These are phyloP conservation scores for Wakefieldia striispora DNA, from an alignment of 768 basidiomycete species.

Conservation along the genomic window DNA sequence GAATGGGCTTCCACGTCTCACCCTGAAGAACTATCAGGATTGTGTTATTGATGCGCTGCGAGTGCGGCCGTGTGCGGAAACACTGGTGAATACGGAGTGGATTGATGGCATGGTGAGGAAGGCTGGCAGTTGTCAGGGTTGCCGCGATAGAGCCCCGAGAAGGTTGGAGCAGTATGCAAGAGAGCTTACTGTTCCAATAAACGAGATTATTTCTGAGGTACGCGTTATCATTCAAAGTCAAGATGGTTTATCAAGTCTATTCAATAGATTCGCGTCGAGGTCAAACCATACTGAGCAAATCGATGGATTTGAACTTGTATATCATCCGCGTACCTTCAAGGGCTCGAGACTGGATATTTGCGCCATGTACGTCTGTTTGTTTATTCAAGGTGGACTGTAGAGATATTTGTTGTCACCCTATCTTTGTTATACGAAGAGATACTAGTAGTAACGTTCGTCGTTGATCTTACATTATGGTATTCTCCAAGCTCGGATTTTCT, in stretches of 20 bases:
- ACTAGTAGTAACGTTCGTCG: too few relatives aligned
- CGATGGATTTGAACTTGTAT: constrained; percentile 13
- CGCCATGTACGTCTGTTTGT: constrained; percentile 6
- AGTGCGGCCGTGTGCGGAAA: constrained; percentile 32
- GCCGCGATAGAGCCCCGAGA: constrained; percentile 30
- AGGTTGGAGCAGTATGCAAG: constrained; percentile 30
- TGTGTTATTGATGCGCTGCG: constrained; percentile 33
- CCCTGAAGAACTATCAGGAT: constrained; percentile 32
- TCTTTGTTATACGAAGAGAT: too few relatives aligned
- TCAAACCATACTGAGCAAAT: constrained; percentile 28
- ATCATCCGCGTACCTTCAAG: background rate
- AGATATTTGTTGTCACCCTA: too few relatives aligned
- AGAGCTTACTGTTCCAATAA: constrained; percentile 27
- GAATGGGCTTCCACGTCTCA: constrained; percentile 32
- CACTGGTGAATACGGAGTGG: constrained; percentile 30
- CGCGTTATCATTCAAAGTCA: background rate
- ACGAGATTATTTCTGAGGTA: constrained; percentile 30
- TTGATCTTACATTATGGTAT: too few relatives aligned
- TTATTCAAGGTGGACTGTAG: background rate
- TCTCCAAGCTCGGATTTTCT: too few relatives aligned
- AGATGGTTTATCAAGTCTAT: background rate
- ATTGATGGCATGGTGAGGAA: constrained; percentile 29
- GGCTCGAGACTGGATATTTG: constrained; percentile 1
- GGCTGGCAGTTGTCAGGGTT: constrained; percentile 29
- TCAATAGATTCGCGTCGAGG: constrained; percentile 24